Base-by-base conservation (phyloP, 163 green algal species). In the Chloroidium sp. region DNA sequence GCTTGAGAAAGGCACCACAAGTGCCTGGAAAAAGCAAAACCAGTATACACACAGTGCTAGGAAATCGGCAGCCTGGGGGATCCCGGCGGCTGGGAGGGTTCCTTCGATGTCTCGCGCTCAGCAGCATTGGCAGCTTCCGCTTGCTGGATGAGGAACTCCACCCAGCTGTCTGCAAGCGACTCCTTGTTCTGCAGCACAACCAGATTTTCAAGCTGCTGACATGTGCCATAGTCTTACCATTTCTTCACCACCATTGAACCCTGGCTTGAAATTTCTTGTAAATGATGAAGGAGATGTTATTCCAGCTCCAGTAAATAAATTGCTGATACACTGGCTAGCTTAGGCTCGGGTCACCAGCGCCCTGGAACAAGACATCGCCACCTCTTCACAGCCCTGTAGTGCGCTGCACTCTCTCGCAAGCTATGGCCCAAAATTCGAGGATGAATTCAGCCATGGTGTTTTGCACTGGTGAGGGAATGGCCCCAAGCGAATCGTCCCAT, bases 141-240 rank as follows among this genome's bases (percentile, higher is more conserved):
- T 68, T 87, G 84, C 76, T 87, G 78, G 60, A 87, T 84, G 4
- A 87, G 76, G 78, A 87, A 87, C 2, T 87, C 84, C 1, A 87
- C 36, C 84, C 90, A 94, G 74, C 90, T 84, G 69, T 92, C 86
- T 8, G 85, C 84, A 58, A 93, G 78, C 1, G 79, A 85, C 76
- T 82, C 84, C 64, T 72, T 72, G 64, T 10, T 10, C 64, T 72
- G 64, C 64, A 10, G 64, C 64, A 72, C 64, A 6, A 72, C 6
- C 64, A 72, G 64, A 72, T 36, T n/a, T n/a, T 10, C 6, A 72
- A 72, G 6, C 6, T 10, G 64, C 8, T 6, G 8, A 10, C 64
- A 72, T 72, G 64, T 72, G 6, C 64, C 6, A 72, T 4, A 62
- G 69, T 36, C 36, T 36, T 36, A 36, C 36, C 36, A 36, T 36